Conservation (phyloP, 352 stramenopile species). For the Globisporangium lucens region DNA sequence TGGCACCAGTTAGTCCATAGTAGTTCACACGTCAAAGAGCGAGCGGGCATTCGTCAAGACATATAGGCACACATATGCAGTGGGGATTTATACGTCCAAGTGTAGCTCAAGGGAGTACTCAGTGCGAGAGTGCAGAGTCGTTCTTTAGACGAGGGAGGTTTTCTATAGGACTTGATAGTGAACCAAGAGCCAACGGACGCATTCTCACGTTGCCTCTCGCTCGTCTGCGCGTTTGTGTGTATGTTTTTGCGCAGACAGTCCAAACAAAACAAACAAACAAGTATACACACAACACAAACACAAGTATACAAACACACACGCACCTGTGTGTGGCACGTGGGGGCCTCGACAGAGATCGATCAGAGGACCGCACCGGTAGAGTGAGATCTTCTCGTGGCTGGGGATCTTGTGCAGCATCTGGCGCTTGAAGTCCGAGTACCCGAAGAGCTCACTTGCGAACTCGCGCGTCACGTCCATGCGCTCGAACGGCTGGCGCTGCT, state of each 20-base stretch:
- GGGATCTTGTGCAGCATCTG: conserved; percentile 97
- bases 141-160: conserved; percentile 44
- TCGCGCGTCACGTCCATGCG: conserved; percentile 89
- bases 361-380: conserved; percentile 97
- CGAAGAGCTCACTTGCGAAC: conserved; percentile 89
- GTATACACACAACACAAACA: conserved; percentile 33
- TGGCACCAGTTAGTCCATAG: background rate
- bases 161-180: conserved; percentile 45
- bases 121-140: conserved; percentile 74
- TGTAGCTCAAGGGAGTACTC: conserved; percentile 73
- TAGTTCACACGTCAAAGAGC: background rate
- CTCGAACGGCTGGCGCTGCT: conserved; percentile 90
- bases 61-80: conserved; percentile 14
- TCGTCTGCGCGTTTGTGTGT: conserved; percentile 70
- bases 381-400: conserved; percentile 88
- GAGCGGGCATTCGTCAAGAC: background rate
- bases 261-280: conserved; percentile 20
- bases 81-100: conserved; percentile 52
- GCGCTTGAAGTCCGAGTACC: conserved; percentile 96
- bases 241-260: conserved; percentile 44
- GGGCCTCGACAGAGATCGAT: conserved; percentile 97
- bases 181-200: conserved; percentile 17
- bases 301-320: conserved; percentile 33
- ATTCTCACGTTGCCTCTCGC: conserved; percentile 70
- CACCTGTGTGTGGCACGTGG: conserved; percentile 95